phyloP scores from a whole-genome alignment of 768 basidiomycete genomes.

The Lactarius evosmus region DNA sequence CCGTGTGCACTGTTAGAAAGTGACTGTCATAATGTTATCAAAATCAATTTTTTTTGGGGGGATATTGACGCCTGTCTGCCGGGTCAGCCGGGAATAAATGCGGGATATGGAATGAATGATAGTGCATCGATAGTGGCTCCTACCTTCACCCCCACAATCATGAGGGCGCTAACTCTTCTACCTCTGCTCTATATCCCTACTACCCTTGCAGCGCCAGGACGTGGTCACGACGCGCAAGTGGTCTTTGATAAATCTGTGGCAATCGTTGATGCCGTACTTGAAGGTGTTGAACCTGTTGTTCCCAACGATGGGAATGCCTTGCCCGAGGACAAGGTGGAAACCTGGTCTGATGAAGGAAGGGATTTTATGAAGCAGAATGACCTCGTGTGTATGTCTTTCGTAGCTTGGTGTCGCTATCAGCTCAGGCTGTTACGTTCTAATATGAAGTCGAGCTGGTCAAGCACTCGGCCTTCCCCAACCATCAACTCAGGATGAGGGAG shows the following conservation, averaged over 20 bases:
- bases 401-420: neutral
- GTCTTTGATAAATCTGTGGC: slow-evolving; percentile 38
- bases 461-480: slow-evolving; percentile 37
- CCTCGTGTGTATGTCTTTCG: slow-evolving; percentile 55
- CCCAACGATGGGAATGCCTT: slow-evolving; percentile 44
- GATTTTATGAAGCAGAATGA: slow-evolving; percentile 68
- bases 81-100: too few relatives aligned
- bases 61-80: neutral
- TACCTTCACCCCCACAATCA: slow-evolving; percentile 32
- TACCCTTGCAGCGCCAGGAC: slow-evolving; percentile 40
- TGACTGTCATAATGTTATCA: slow-evolving; percentile 14
- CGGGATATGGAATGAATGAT: slow-evolving; percentile 8
- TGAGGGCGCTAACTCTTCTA: slow-evolving; percentile 41
- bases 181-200: slow-evolving; percentile 38
- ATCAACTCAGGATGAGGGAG: slow-evolving; percentile 41
- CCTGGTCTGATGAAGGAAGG: slow-evolving; percentile 61
- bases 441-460: slow-evolving; percentile 41
- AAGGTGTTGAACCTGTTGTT: slow-evolving; percentile 36
- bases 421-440: neutral
- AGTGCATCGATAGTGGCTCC: too few relatives aligned
- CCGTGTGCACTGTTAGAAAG: neutral
- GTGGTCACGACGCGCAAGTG: slow-evolving; percentile 44
- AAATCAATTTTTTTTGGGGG: slow-evolving; percentile 16
- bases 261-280: slow-evolving; percentile 25
- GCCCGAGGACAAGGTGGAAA: slow-evolving; percentile 44